Percentiles rank a stretch among this genome's conserved stretches.
These are phyloP conservation scores for Inga oerstediana DNA, from an alignment of 306 rosid genomes.

Conservation along the genomic window DNA sequence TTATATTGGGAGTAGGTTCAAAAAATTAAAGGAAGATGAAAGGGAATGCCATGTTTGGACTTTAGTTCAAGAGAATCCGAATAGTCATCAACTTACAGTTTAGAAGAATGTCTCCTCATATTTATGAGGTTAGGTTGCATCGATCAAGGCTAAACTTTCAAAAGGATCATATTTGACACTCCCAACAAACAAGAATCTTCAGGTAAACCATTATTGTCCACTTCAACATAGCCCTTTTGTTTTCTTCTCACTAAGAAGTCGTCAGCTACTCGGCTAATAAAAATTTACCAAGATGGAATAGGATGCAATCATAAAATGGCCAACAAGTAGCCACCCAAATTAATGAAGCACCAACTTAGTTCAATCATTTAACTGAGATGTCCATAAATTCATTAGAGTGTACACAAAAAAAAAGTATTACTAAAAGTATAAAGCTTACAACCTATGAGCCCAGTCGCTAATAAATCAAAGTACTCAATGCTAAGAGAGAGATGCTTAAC, in stretches of 20 bases:
- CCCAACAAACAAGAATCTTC: not conserved
- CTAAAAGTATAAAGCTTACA: not conserved
- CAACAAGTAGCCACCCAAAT: not conserved
- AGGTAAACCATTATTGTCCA: not conserved
- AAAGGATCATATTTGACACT: not conserved
- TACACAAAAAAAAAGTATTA: not conserved
- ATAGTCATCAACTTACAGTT: no score
- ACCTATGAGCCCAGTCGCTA: conserved; percentile 79
- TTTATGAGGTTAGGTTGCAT: not conserved
- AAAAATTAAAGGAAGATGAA: no score
- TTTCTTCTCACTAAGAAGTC: not conserved
- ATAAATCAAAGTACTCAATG: conserved; percentile 63
- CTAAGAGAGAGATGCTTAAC: conserved; percentile 71
- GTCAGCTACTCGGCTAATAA: not conserved
- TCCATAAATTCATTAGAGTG: not conserved
- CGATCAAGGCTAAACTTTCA: not conserved
- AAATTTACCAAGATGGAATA: not conserved
- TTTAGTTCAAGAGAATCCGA: no score
- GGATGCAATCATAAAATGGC: not conserved
- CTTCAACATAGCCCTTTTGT: no score
- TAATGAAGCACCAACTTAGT: no score
- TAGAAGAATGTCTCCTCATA: no score
- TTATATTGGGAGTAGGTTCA: no score
- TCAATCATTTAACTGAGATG: not conserved
- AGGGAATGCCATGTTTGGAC: no score